These are phyloP conservation scores for Paecilomyces sp. DNA, from an alignment of 2,329 filamentous ascomycete genomes.

Conservation along the genomic window DNA sequence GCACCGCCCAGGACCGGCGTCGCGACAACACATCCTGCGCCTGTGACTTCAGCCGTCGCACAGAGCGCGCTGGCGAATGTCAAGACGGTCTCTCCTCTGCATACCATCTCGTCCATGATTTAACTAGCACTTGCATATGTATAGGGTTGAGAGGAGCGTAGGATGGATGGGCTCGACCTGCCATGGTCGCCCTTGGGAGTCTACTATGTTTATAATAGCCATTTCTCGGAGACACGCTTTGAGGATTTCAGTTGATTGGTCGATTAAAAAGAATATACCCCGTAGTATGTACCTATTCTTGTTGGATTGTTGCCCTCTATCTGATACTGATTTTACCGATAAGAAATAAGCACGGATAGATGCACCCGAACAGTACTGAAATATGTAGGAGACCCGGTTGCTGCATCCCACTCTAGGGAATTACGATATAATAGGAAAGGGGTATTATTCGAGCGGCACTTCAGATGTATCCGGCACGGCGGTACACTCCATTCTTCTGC, in stretches of 20 bases:
- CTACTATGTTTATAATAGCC: neutral
- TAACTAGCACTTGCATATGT: neutral
- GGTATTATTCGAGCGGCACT: too few species aligned
- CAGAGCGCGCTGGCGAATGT: neutral
- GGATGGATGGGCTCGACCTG: neutral
- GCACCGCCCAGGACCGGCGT: neutral
- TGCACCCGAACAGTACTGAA: neutral
- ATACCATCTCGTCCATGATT: constrained; percentile 4
- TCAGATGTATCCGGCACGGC: neutral
- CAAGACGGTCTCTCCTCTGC: constrained; percentile 4
- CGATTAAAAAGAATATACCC: neutral
- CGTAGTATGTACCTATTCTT: neutral
- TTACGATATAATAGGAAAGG: neutral
- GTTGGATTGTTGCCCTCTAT: neutral
- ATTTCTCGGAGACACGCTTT: neutral
- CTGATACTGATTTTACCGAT: neutral
- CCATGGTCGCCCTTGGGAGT: neutral
- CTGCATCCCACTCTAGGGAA: neutral
- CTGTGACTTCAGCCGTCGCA: neutral
- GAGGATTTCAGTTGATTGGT: neutral
- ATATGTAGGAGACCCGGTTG: neutral
- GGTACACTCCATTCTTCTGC: neutral
- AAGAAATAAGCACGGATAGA: neutral
- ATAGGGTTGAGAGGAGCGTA: neutral
- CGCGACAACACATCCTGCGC: neutral